phyloP scores from a whole-genome alignment of 805 yeast species.

The Blastobotrys mokoenaii region DNA sequence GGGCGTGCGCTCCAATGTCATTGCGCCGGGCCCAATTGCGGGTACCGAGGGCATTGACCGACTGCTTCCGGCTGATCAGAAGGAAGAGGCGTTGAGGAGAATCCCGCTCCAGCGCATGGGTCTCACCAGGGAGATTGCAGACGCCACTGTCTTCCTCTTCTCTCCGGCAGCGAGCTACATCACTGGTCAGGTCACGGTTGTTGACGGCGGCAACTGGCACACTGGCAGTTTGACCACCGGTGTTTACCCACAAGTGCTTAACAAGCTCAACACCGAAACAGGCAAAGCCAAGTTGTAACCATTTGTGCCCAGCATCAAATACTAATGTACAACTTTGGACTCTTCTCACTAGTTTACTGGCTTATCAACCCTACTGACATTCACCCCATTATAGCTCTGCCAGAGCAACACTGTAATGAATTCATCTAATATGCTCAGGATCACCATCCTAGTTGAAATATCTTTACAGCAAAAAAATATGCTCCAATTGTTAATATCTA shows the following conservation, averaged over 20 bases:
- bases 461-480: too few species aligned
- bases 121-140: slow-evolving; percentile 69
- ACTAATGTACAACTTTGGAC: too few species aligned
- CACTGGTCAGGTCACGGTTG: slow-evolving; percentile 69
- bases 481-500: too few species aligned
- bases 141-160: slow-evolving; percentile 74
- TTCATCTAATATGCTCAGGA: too few species aligned
- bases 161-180: slow-evolving; percentile 75
- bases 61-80: slow-evolving; percentile 38
- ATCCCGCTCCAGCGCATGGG: slow-evolving; percentile 53
- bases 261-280: not conserved
- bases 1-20: slow-evolving; percentile 73
- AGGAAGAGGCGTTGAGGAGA: slow-evolving; percentile 35
- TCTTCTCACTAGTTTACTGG: too few species aligned
- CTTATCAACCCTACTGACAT: too few species aligned
- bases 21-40: slow-evolving; percentile 88
- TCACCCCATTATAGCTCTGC: too few species aligned
- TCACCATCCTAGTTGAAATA: too few species aligned
- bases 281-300: not conserved
- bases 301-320: too few species aligned
- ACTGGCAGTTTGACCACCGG: slow-evolving; percentile 12
- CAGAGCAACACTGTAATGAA: too few species aligned
- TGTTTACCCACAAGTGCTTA: slow-evolving; percentile 1
- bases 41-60: slow-evolving; percentile 81
- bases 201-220: slow-evolving; percentile 92